Evolutionary conservation across 169 alveolate species (phyloP), one percentile per base, ranked within the genome.

Genomic region (Toxoplasma gondii): DNA sequence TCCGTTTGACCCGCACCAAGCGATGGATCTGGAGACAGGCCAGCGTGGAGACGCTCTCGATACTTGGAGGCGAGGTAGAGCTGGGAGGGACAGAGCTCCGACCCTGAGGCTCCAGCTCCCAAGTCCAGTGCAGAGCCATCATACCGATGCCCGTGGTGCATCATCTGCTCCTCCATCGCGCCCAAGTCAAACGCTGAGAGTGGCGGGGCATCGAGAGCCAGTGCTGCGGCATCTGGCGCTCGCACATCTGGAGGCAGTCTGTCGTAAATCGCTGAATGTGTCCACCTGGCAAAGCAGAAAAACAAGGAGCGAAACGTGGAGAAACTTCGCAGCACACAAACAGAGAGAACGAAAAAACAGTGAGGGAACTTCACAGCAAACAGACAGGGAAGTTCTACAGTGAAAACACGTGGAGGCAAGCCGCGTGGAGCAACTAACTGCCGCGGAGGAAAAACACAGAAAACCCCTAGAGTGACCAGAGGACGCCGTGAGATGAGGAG

Each of bases 211-310:
- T 86, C 82, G 70, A 86, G 91, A 88, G 81, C 95, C 83, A 93
- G 86, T 2, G 95, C 88, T 91, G 95, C 82, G 22, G 95, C 95
- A 44, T 93, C 95, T 27, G 95, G 95, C 0, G 95, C 91, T 74
- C 54, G 91, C 44, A 84, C 83, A 31, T 90, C 67, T 4, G 91
- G 95, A 43, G 95, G 49, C 70, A 93, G 74, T n/a, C n/a, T 82
- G 87, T 93, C 95, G 91, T 93, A 93, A 49, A 82, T 83, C 43
- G 95, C 54, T n/a, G 95, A 17, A 22, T 70, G 82, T 78, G 69
- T 92, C 95, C 82, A 82, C 41, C 95, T 49, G 69, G 91, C 83
- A 69, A 58, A 10, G 38, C 34, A 43, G 83, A 82, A 38, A 43
- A 45, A 24, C 44, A 70, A 19, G n/a, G 74, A 78, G 86, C 19